A percentile compares a stretch with the other conserved stretches of the same genome.
Conservation (phyloP, 116 monocot species). For the Phalaenopsis hybrid region DNA sequence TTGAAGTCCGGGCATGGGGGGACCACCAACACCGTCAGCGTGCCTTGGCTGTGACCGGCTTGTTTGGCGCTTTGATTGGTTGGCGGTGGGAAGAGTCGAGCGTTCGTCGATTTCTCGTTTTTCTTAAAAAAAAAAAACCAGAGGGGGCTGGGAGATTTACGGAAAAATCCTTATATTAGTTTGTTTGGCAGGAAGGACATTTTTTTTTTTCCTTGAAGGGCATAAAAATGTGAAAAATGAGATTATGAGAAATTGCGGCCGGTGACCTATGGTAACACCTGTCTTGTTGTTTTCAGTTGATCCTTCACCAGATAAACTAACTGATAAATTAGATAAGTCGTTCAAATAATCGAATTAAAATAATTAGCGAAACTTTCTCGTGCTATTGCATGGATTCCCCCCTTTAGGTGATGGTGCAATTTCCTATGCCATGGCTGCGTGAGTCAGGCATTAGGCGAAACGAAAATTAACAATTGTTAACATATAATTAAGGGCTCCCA, state of each 20-base stretch:
- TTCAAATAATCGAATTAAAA: neutral
- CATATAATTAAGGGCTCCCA: too few species aligned
- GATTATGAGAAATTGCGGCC: neutral
- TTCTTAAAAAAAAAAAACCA: too few species aligned
- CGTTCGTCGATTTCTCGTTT: neutral
- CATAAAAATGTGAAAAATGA: neutral
- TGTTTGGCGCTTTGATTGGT: neutral
- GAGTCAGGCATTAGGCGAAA: too few species aligned
- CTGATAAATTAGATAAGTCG: neutral
- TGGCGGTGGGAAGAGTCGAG: neutral
- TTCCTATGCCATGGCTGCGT: too few species aligned
- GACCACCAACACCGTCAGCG: constrained; percentile 17
- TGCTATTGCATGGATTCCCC: neutral
- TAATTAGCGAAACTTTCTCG: neutral
- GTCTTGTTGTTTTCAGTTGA: neutral
- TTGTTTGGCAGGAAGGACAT: neutral
- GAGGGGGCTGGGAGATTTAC: neutral
- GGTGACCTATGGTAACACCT: neutral
- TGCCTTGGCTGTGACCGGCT: neutral
- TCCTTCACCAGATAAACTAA: neutral
- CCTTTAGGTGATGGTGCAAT: too few species aligned
- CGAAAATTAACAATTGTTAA: too few species aligned
- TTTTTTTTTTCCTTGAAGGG: neutral
- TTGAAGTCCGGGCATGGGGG: constrained; percentile 18
- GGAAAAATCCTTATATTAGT: neutral